Evolutionary conservation across 1,139 yeast genomes (phyloP), one percentile per base, ranked within the genome.

Genomic region (Debaryomyces sp.): DNA sequence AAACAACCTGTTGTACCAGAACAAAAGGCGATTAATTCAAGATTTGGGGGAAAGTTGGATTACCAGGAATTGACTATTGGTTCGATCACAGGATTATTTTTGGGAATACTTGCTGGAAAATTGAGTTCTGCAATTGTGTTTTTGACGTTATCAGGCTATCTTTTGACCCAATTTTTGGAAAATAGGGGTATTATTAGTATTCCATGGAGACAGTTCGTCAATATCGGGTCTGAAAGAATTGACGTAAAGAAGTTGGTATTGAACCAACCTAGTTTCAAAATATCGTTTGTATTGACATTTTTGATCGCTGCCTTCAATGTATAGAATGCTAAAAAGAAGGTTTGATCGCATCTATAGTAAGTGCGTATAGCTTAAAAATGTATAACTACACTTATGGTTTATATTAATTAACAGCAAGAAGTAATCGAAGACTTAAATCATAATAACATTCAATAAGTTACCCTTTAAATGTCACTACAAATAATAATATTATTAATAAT

Each of bases 61-160:
- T 87, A 87, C 61, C 80, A 81, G 58, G 89, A 87, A 60, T 70
- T 87, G 58, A 78, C 90, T n/a, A 67, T 85, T 50, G 94, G 94
- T 5, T 83, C 89, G 4, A 73, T 86, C 55, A 72, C 83, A 6
- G 94, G 94, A 0, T 68, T 85, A 49, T 73, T 82, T 42, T 58
- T 81, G 45, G 94, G 94, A 1, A 72, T 81, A 39, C 70, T 86
- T 22, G 75, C 81, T 18, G 91, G 92, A n/a, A 84, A 85, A 60
- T 70, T 87, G 50, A 78, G 86, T 50, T 75, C 82, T 29, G 75
- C 84, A 26, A 70, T 87, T 42, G 83, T 84, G 41, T 73, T 81
- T 36, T 59, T 83, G 45, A 64, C 83, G 1, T 71, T 84, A 35
- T 70, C 84, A 5, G 65, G 78, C 32, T 78, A 84, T 58, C 73